Base-by-base conservation (phyloP, 305 asterid species). In the Solanum hybrid region DNA sequence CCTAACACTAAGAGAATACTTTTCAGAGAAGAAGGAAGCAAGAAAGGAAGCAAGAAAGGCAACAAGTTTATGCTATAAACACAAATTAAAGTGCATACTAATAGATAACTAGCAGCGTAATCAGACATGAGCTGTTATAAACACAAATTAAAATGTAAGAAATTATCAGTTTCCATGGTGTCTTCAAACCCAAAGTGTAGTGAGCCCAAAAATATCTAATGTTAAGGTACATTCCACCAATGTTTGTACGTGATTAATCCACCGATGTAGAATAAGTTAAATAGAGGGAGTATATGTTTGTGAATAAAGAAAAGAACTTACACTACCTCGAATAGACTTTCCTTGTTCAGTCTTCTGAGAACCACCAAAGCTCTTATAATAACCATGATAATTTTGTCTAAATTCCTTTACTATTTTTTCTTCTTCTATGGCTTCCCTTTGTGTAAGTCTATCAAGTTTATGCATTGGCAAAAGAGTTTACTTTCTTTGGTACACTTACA, bases 1-100 rank as follows among this genome's bases (percentile, higher is more conserved):
- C 89, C 34, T 6, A 90, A 34, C 72, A 33, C 88, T 29, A 29
- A 15, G 85, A 51, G 77, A 51, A 57, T 73, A 27, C 86, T 15
- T 12, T 17, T 15, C 68, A 51, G n/a, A 51, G 68, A 51, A 51
- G 3, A 51, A 51, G n/a, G 68, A 95, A 88, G 87, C 95, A 83
- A 91, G 96, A 79, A 51, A 51, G n/a, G 65, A 95, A 87, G 87
- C 95, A 83, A 91, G 96, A 79, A 89, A 91, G 91, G 92, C 94
- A 2, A 65, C 93, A 83, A 51, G 3, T 5, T 51, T 51, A 51
- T 51, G 68, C 7, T 51, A 51, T 51, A 51, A 51, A 51, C 68
- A 51, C 68, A 51, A 51, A 51, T 51, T 51, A 51, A 51, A 51
- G 3, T 51, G 68, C 68, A 81, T 17, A 29, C 24, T 57, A 26